Evolutionary conservation across 768 basidiomycete genomes (phyloP).

Genomic region (Austroboletus eburneus): DNA sequence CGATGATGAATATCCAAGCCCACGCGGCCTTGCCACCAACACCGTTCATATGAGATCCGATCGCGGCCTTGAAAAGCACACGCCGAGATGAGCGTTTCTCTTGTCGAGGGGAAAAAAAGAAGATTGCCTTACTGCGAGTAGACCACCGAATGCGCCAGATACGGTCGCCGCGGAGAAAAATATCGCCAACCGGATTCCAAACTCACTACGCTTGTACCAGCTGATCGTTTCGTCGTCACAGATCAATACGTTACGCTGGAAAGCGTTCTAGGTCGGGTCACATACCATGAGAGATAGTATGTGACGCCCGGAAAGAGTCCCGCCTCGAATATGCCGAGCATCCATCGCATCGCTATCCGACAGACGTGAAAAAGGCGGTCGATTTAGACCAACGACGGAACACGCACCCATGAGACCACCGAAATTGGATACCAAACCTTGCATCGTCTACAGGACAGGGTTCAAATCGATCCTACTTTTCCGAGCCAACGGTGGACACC

Average conservation of each 20-base stretch:
- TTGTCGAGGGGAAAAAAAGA: neutral
- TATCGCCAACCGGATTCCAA: slow-evolving; percentile 58
- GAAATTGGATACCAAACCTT: slow-evolving; percentile 67
- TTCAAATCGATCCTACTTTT: neutral
- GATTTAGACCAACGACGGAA: neutral
- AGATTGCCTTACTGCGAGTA: slow-evolving; percentile 54
- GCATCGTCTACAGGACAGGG: slow-evolving; percentile 49
- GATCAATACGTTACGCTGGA: too few species aligned
- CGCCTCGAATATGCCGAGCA: slow-evolving; percentile 70
- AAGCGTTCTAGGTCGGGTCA: neutral
- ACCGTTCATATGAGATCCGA: slow-evolving; percentile 70
- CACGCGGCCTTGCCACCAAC: slow-evolving; percentile 60
- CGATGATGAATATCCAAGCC: slow-evolving; percentile 77
- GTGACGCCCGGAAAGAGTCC: slow-evolving; percentile 44
- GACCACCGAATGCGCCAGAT: slow-evolving; percentile 77
- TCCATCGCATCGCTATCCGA: slow-evolving; percentile 58
- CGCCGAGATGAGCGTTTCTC: neutral
- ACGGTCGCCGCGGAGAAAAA: slow-evolving; percentile 80
- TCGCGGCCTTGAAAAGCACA: slow-evolving; percentile 40
- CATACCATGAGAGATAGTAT: slow-evolving; percentile 68
- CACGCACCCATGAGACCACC: slow-evolving; percentile 60
- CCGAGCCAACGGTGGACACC: too few species aligned
- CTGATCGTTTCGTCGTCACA: slow-evolving; percentile 40
- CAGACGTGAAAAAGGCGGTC: neutral
- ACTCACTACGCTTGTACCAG: slow-evolving; percentile 71